Evolutionary conservation across 345 rosid species (phyloP), one percentile per base, ranked within the genome.

Genomic region (Salix koriyanagi): DNA sequence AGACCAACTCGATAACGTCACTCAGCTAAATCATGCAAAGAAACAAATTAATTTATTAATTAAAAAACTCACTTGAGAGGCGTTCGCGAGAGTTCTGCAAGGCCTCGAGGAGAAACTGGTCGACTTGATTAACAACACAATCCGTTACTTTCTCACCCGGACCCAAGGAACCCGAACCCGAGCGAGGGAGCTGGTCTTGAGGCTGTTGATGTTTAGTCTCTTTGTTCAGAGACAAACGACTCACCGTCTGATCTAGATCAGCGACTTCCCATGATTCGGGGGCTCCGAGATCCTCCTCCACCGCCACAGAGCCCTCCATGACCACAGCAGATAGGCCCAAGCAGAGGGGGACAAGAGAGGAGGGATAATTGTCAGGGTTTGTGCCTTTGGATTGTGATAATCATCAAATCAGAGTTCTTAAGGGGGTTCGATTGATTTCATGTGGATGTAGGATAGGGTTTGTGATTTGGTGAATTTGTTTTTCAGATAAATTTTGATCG

Each of bases 181-280:
- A 67, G 8, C n/a, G 26, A 18, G 62, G 42, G 46, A 34, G 37
- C 25, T 67, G 65, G 8, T 30, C 65, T 32, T 67, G 66, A 15
- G 67, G 30, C 39, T 52, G 50, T 34, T 32, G 71, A 36, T 12
- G 78, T 37, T 78, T 77, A 23, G 78, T 79, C 1, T 85, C 74
- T 34, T 76, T 73, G 48, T 61, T 69, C 41, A 91, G 90, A 85
- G 86, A 80, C 86, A 91, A 79, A 36, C 97, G 90, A 73, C 80
- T 88, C 91, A 90, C 83, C 69, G 94, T 79, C 46, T 89, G 90
- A 65, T 91, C 97, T 85, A 91, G 75, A 84, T 91, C 92, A 76
- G 90, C 97, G 18, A 83, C 88, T 89, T 91, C 97, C 97, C 97
- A 91, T n/a, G 94, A 90, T 68, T 90, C 97, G 54, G 92, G 91